Base-by-base conservation (phyloP, 2,329 filamentous ascomycete species). In the Chrysoporthe deuterocubensis region DNA sequence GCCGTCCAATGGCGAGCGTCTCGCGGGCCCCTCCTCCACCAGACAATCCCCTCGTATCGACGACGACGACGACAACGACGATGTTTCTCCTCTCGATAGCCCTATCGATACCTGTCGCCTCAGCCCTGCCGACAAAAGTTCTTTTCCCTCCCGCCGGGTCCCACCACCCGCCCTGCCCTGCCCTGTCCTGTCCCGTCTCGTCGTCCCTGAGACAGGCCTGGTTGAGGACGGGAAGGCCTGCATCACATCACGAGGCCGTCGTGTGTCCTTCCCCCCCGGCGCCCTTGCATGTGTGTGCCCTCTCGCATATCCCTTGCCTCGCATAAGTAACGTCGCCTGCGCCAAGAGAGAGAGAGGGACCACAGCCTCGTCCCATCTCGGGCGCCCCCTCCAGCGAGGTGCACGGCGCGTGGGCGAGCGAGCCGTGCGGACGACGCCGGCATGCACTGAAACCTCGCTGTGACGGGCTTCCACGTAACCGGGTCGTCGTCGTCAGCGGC, bases 231-330 rank as follows among this genome's bases (percentile, higher is more conserved):
- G 26, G 26, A 26, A 26, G 26, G 26, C 26, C 26, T 26, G 26
- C 26, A 2, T 1, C 37, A 67, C 4, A 59, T 48, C 65, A 67
- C 65, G 65, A 64, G 60, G 32, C 50, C 32, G 60, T 59, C 54
- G 61, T 61, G 61, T 67, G 62, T 64, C 56, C 44, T 42, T 14
- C 14, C 50, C 9, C 50, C 26, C 16, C 18, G 9, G n/a, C 26
- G 50, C 50, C 64, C 61, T 62, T 67, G 56, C 61, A 67, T 32
- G 59, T 58, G 43, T 18, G 16, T 46, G 58, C 18, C 44, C 40
- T 61, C 26, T 26, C 26, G 26, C 26, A 26, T 26, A 26, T 26
- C n/a, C 58, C 26, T 61, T 26, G 58, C 58, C 26, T 61, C 58
- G 43, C 43, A 60, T 54, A 54, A 26, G 26, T 26, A 26, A 26